Evolutionary conservation across 371 early-diverging fungal genomes (phyloP).

Genomic region (Rhizopus delemar): DNA sequence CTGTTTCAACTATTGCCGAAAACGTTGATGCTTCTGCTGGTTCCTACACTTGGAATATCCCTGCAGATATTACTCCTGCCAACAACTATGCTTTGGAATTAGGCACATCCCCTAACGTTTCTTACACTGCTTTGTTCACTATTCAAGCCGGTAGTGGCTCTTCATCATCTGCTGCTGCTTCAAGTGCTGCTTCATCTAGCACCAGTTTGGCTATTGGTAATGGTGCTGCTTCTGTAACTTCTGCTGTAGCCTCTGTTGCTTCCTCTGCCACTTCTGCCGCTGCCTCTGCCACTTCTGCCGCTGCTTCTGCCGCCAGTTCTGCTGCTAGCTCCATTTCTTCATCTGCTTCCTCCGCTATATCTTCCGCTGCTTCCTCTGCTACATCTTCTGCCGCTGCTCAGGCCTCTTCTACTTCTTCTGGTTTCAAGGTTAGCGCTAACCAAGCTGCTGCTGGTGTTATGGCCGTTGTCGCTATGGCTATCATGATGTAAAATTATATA

Average conservation of each 20-base stretch:
- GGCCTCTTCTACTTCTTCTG: slow-evolving; percentile 3
- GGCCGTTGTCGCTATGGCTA: slow-evolving; percentile 24
- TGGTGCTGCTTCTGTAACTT: slow-evolving; percentile 14
- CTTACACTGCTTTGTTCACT: slow-evolving; percentile 29
- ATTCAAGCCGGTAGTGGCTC: slow-evolving; percentile 13
- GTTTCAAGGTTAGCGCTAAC: background rate
- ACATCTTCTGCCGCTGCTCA: slow-evolving; percentile 6
- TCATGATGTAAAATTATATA: slow-evolving; percentile 3
- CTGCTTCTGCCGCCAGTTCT: slow-evolving; percentile 3
- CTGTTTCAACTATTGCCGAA: slow-evolving; percentile 22
- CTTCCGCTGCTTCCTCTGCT: slow-evolving; percentile 1
- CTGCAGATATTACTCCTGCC: slow-evolving; percentile 20
- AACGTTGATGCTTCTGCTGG: slow-evolving; percentile 36
- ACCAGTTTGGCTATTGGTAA: background rate
- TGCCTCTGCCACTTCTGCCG: slow-evolving; percentile 10
- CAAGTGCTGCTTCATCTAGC: slow-evolving; percentile 7
- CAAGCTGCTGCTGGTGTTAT: slow-evolving; percentile 12
- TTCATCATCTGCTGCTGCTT: slow-evolving; percentile 4
- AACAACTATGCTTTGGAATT: slow-evolving; percentile 27
- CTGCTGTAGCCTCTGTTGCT: slow-evolving; percentile 1
- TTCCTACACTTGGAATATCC: slow-evolving; percentile 24
- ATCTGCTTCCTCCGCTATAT: slow-evolving; percentile 14
- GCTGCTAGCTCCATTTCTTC: slow-evolving; percentile 12
- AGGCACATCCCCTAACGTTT: slow-evolving; percentile 28
- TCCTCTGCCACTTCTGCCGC: background rate